Evolutionary conservation across 768 basidiomycete species (phyloP), one percentile per base, ranked within the genome.

Genomic region (Floccularia luteovirens): DNA sequence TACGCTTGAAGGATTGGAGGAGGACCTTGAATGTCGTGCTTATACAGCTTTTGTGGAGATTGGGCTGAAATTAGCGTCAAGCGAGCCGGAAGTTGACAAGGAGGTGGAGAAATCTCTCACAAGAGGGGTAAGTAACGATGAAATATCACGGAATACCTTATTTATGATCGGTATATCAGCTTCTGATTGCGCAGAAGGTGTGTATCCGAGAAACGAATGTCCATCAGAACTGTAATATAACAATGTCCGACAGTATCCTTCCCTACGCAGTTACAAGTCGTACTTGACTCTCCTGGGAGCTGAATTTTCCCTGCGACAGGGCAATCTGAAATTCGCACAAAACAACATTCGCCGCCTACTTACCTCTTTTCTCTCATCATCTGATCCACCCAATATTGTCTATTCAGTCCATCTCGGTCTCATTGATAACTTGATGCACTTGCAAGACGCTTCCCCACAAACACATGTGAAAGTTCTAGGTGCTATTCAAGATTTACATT

Each of bases 41-140:
- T 86, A 80, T 76, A 77, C 77, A 1, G 71, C 72, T 7, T 48
- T 88, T 0, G 84, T 77, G 0, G 86, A 89, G 55, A 49, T 84
- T 1, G 85, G 83, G 2, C 66, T 87, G 52, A 64, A 64, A 43
- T 67, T 76, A 31, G 67, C 43, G 45, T 70, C 54, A 36, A 53
- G 31, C 67, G 74, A 74, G 60, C 72, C n/a, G n/a, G 74, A 66
- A 21, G 59, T 80, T 5, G 75, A 74, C 46, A 53, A 39, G 0
- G 83, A 86, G 53, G 79, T 82, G 16, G 82, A 85, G 51, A 75
- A 69, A 41, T 78, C 82, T 8, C 63, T 84, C 12, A 75, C 74
- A 12, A 82, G 81, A 60, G 84, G 79, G 41, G 82, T 87, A 43
- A 58, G 82, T 31, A 25, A 46, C 25, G 36, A 17, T 25, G 38